These are phyloP conservation scores for Tetrapisispora arboricola DNA, from an alignment of 805 yeast species.

Conservation along the genomic window DNA sequence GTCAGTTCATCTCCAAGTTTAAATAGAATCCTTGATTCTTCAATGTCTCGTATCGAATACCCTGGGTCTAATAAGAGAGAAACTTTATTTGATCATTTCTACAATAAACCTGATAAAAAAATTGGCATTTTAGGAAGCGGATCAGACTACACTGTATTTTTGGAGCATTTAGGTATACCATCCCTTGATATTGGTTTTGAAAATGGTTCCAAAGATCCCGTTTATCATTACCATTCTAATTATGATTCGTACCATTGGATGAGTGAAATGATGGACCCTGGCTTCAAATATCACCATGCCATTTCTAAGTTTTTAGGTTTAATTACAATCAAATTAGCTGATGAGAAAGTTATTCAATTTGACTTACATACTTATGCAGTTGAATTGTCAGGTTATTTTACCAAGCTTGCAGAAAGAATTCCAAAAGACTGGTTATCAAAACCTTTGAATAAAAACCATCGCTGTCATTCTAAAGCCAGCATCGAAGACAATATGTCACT, in stretches of 20 bases:
- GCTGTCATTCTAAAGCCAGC: not conserved
- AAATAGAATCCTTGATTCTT: constrained; percentile 35
- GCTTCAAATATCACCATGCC: constrained; percentile 47
- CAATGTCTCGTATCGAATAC: constrained; percentile 37
- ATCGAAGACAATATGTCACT: not conserved
- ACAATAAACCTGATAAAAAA: constrained; percentile 8
- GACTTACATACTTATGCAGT: constrained; percentile 32
- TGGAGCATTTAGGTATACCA: constrained; percentile 51
- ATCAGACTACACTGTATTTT: constrained; percentile 55
- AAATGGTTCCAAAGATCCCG: constrained; percentile 38
- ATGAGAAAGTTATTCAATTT: constrained; percentile 34
- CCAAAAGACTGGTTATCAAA: constrained; percentile 31
- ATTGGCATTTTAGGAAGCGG: constrained; percentile 56
- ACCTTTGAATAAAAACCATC: not conserved
- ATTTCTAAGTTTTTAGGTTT: constrained; percentile 45
- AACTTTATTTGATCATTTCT: constrained; percentile 31
- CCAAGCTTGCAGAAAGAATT: constrained; percentile 28
- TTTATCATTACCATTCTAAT: constrained; percentile 68
- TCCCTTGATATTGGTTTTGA: constrained; percentile 52
- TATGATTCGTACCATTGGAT: constrained; percentile 69
- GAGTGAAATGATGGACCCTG: constrained; percentile 52
- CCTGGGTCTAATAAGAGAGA: constrained; percentile 28
- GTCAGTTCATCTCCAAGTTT: constrained; percentile 51
- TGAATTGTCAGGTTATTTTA: constrained; percentile 31
- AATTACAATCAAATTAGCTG: constrained; percentile 38